These are phyloP conservation scores for Coelastrella sp. DNA, from an alignment of 139 green algal genomes.

Conservation along the genomic window DNA sequence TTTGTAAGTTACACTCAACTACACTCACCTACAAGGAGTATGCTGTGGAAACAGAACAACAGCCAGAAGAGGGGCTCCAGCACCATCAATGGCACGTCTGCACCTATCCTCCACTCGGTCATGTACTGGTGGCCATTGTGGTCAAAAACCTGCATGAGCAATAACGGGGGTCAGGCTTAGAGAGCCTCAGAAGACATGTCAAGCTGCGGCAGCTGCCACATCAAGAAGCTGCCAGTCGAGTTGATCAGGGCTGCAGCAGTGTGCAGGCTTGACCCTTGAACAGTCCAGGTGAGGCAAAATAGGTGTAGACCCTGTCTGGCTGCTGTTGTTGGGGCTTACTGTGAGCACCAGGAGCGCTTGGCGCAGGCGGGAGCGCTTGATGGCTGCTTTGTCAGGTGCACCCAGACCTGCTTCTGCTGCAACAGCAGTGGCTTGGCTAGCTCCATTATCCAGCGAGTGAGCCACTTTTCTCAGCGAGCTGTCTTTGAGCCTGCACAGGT, in stretches of 20 bases:
- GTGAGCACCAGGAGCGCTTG: slow-evolving; percentile 19
- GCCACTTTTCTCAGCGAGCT: not conserved
- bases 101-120: not conserved
- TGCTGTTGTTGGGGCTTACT: not conserved
- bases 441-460: not conserved
- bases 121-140: not conserved
- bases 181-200: too few species aligned
- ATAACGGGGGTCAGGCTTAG: too few species aligned
- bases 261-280: too few species aligned
- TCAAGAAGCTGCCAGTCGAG: too few species aligned
- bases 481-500: not conserved
- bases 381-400: not conserved
- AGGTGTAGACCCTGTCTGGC: too few species aligned
- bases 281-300: too few species aligned
- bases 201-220: too few species aligned
- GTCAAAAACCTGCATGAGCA: not conserved
- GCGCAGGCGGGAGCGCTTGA: not conserved
- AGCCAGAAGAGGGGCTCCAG: slow-evolving; percentile 41
- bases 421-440: not conserved
- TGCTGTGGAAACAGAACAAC: slow-evolving; percentile 5
- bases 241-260: too few species aligned
- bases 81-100: not conserved
- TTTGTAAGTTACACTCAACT: not conserved
- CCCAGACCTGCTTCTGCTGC: not conserved
- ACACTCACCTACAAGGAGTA: slow-evolving; percentile 1